Evolutionary conservation across 805 yeast species (phyloP).

Genomic region (Candida ponderosae): DNA sequence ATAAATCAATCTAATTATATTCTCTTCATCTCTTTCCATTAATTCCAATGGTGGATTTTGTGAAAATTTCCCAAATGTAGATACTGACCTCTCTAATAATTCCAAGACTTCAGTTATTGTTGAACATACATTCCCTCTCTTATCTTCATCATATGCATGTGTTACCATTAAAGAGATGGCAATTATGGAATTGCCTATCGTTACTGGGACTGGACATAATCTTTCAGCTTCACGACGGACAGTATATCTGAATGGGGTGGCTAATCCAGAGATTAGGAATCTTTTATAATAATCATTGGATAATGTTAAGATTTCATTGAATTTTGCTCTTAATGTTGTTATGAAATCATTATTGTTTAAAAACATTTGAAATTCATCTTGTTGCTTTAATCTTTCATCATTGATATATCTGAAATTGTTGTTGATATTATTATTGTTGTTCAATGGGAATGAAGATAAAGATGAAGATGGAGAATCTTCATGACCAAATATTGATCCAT

Average conservation of each 20-base stretch:
- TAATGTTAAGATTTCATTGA: neutral
- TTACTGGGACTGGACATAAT: constrained; percentile 54
- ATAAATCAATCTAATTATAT: constrained; percentile 47
- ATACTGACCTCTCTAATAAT: constrained; percentile 51
- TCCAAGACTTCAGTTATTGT: constrained; percentile 53
- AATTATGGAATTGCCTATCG: constrained; percentile 59
- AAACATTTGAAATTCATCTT: neutral
- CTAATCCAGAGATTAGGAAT: constrained; percentile 18
- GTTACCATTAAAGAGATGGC: constrained; percentile 50
- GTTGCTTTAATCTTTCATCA: neutral
- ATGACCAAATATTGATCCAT: constrained; percentile 26
- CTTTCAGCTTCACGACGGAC: constrained; percentile 43
- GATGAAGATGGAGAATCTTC: constrained; percentile 15
- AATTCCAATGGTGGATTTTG: constrained; percentile 22
- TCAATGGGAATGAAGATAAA: no score
- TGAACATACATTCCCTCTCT: constrained; percentile 42
- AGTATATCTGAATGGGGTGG: constrained; percentile 22
- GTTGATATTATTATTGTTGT: neutral
- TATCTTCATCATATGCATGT: constrained; percentile 60
- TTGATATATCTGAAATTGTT: no score
- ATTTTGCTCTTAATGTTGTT: neutral
- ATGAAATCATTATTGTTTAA: neutral
- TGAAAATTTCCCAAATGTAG: constrained; percentile 41
- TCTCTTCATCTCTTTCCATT: constrained; percentile 21
- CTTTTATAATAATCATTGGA: constrained; percentile 8